A percentile compares a stretch with the other conserved stretches of the same genome.
Evolutionary conservation across 2,329 filamentous ascomycete genomes (phyloP).

Genomic region (Helminthosporium solani): DNA sequence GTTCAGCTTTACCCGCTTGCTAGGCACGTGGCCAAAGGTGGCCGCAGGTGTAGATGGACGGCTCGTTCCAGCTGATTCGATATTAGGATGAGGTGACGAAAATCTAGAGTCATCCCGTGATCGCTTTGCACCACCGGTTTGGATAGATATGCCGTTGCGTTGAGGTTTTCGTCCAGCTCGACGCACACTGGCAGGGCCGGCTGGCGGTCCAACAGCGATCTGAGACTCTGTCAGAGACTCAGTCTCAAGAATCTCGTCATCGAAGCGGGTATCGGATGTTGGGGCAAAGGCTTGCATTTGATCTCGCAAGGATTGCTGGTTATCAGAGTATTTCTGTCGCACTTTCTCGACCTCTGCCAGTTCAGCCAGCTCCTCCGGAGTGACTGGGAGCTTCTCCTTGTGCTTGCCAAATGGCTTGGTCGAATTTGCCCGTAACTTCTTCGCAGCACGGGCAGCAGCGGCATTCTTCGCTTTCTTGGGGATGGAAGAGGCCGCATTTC

Average conservation of each 20-base stretch:
- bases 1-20: conserved; percentile 38
- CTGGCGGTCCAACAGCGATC: conserved; percentile 38
- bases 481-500: conserved; percentile 19
- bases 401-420: conserved; percentile 33
- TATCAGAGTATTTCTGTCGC: conserved; percentile 28
- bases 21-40: conserved; percentile 25
- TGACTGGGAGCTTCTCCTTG: conserved; percentile 31
- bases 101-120: conserved; percentile 29
- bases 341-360: conserved; percentile 25
- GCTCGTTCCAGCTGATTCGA: conserved; percentile 31
- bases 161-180: conserved; percentile 29
- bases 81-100: conserved; percentile 29
- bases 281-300: conserved; percentile 24
- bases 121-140: conserved; percentile 27
- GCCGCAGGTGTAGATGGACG: conserved; percentile 35
- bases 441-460: conserved; percentile 29
- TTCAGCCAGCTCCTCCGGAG: conserved; percentile 28
- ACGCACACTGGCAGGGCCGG: conserved; percentile 31
- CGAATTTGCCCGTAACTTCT: conserved; percentile 33
- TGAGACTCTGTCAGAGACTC: conserved; percentile 40
- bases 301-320: conserved; percentile 21
- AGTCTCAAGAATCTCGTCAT: conserved; percentile 40
- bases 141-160: conserved; percentile 15
- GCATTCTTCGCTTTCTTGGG: conserved; percentile 32
- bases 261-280: conserved; percentile 37